phyloP scores from a whole-genome alignment of 192 early-diverging fungal species.

The Dispira simplex region DNA sequence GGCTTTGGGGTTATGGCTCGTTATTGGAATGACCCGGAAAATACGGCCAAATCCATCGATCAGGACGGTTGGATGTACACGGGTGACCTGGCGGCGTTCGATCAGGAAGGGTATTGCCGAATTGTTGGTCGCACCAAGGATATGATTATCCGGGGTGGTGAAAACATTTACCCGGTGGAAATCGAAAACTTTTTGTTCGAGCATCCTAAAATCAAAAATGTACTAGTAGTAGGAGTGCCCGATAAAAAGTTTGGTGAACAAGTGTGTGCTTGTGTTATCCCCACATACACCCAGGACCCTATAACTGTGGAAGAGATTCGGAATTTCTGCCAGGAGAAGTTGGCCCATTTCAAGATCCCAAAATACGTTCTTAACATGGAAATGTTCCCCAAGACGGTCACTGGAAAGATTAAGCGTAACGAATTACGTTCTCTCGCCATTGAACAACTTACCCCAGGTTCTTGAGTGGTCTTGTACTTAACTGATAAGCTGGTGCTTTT shows the following conservation, averaged over 20 bases:
- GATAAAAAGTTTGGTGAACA: conserved; percentile 26
- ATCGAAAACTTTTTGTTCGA: conserved; percentile 29
- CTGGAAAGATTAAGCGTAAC: conserved; percentile 32
- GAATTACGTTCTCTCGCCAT: conserved; percentile 16
- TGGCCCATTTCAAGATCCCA: conserved; percentile 32
- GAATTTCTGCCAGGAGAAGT: conserved; percentile 22
- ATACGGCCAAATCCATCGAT: conserved; percentile 24
- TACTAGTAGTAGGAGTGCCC: conserved; percentile 30
- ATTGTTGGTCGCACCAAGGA: conserved; percentile 36
- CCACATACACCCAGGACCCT: conserved; percentile 12
- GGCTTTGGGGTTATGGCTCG: conserved; percentile 30
- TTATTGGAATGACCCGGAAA: conserved; percentile 25
- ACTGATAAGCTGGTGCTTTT: too few relatives aligned
- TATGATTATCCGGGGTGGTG: conserved; percentile 32
- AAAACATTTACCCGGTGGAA: conserved; percentile 31
- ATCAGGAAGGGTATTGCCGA: conserved; percentile 25
- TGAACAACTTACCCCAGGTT: not conserved
- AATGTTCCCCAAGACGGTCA: conserved; percentile 25
- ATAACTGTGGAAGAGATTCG: conserved; percentile 20
- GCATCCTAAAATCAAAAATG: conserved; percentile 22
- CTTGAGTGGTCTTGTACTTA: too few relatives aligned
- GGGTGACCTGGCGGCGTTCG: conserved; percentile 27
- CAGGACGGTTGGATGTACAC: conserved; percentile 29
- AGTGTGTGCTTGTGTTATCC: conserved; percentile 29
- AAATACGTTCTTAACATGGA: conserved; percentile 17